Evolutionary conservation across 768 basidiomycete genomes (phyloP).

Genomic region (Termitomyces bulborhizus): DNA sequence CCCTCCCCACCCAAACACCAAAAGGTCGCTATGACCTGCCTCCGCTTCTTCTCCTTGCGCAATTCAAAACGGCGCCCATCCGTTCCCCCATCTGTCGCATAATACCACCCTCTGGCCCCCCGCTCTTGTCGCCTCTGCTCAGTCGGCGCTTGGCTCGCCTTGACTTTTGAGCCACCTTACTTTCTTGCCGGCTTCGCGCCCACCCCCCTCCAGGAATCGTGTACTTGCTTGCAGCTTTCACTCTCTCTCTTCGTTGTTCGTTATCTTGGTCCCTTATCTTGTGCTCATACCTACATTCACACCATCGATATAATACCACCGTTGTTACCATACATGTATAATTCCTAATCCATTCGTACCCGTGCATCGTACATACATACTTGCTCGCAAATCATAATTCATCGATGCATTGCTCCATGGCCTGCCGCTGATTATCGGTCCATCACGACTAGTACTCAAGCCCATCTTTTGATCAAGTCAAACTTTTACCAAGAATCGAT

Average conservation of each 20-base stretch:
- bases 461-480: too few relatives aligned
- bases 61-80: slow-evolving; percentile 20
- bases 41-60: slow-evolving; percentile 43
- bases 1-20: slow-evolving; percentile 19
- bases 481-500: not conserved
- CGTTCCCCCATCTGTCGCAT: slow-evolving; percentile 1
- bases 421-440: too few relatives aligned
- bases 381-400: not conserved
- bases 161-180: not conserved
- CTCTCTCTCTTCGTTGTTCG: too few relatives aligned
- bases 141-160: too few relatives aligned
- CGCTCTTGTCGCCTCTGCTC: not conserved
- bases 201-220: too few relatives aligned
- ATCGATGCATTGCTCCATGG: not conserved
- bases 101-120: not conserved
- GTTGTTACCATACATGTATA: not conserved
- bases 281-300: not conserved
- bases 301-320: not conserved
- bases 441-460: too few relatives aligned
- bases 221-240: not conserved
- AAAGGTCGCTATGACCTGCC: slow-evolving; percentile 39
- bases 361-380: not conserved
- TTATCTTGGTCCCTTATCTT: too few relatives aligned
- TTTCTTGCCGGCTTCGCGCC: not conserved
- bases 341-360: not conserved